These are phyloP conservation scores for Xeromyces bisporus DNA, from an alignment of 495 filamentous ascomycete genomes.

Conservation along the genomic window DNA sequence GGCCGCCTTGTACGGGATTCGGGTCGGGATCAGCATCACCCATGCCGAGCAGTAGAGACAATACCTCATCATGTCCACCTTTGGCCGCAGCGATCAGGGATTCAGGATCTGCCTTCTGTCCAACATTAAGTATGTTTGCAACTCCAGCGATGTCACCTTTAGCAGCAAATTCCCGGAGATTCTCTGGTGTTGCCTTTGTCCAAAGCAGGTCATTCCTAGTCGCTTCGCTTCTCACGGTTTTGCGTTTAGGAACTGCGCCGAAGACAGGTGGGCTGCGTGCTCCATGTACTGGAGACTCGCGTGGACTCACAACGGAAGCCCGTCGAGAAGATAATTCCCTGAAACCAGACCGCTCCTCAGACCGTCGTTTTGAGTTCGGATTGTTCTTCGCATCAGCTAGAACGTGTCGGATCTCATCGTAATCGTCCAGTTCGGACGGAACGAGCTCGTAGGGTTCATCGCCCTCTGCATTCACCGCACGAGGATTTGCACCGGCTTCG, in stretches of 20 bases:
- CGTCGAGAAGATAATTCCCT: constrained; percentile 49
- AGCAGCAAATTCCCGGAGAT: constrained; percentile 61
- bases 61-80: constrained; percentile 73
- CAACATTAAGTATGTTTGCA: constrained; percentile 59
- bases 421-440: constrained; percentile 49
- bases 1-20: constrained; percentile 31
- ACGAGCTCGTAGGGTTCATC: constrained; percentile 76
- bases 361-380: constrained; percentile 36
- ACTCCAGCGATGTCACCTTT: constrained; percentile 72
- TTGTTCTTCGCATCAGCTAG: constrained; percentile 31
- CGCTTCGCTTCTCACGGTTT: constrained; percentile 39
- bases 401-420: constrained; percentile 34
- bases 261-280: constrained; percentile 31
- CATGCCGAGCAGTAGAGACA: constrained; percentile 71
- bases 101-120: constrained; percentile 61
- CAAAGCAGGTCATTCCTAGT: constrained; percentile 45
- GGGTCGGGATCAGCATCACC: constrained; percentile 69
- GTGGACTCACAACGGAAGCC: constrained; percentile 47
- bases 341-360: constrained; percentile 43
- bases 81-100: constrained; percentile 81
- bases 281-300: constrained; percentile 35
- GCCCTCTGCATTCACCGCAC: constrained; percentile 69
- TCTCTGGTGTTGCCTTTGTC: constrained; percentile 46
- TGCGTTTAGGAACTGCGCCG: constrained; percentile 25
- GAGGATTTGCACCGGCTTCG: constrained; percentile 73